Percentiles rank a stretch among this genome's conserved stretches.
Conservation (phyloP, 164 flowering plant genomes). For the Aristolochia californica region DNA sequence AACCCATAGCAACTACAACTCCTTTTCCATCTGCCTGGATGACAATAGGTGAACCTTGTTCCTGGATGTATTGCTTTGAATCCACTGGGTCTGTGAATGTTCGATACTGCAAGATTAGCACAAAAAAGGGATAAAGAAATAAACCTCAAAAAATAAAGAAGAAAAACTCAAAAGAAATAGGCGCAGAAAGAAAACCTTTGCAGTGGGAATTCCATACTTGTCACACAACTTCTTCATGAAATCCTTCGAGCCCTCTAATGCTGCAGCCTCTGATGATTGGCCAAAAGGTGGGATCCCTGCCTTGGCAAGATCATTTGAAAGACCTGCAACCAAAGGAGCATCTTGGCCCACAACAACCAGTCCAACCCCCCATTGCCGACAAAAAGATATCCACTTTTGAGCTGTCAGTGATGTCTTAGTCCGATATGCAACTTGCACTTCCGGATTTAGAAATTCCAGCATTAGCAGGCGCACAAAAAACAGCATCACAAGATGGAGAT, state of each 20-base stretch:
- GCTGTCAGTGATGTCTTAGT: conserved; percentile 63
- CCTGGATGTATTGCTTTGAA: conserved; percentile 72
- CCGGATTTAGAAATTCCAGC: conserved; percentile 85
- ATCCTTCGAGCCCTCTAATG: conserved; percentile 93
- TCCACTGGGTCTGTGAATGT: conserved; percentile 63
- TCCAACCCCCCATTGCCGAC: conserved; percentile 62
- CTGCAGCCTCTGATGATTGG: conserved; percentile 94
- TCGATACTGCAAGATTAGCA: conserved; percentile 58
- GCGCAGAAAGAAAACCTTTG: conserved; percentile 45
- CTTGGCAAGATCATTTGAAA: conserved; percentile 64
- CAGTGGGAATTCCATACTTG: conserved; percentile 91
- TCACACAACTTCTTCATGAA: conserved; percentile 93
- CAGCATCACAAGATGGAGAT: conserved; percentile 71
- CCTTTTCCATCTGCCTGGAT: conserved; percentile 97
- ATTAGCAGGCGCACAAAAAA: conserved; percentile 96
- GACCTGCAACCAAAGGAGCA: conserved; percentile 95
- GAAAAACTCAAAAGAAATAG: not conserved
- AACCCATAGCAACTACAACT: conserved; percentile 83
- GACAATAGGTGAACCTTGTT: conserved; percentile 88
- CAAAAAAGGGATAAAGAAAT: not conserved
- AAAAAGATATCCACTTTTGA: conserved; percentile 65
- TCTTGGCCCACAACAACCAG: conserved; percentile 93
- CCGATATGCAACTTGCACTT: conserved; percentile 71
- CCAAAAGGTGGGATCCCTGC: conserved; percentile 91
- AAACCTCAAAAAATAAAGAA: too few relatives aligned